Conservation (phyloP, 2,329 filamentous ascomycete species). For the Fusarium sp. region DNA sequence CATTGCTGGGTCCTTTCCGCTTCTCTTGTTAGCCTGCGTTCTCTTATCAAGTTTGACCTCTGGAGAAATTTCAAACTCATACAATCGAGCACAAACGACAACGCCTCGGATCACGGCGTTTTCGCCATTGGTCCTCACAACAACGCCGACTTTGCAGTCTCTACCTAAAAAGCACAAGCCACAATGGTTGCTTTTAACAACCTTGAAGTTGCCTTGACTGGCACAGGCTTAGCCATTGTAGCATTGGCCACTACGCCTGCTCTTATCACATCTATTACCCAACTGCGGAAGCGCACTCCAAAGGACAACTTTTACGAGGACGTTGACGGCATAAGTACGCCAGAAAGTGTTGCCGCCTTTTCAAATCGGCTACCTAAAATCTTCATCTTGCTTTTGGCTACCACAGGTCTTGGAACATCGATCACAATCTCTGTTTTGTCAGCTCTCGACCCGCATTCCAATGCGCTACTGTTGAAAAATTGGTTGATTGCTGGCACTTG, state of each 20-base stretch:
- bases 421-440: constrained; percentile 65
- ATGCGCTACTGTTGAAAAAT: constrained; percentile 59
- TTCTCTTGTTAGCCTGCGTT: background rate
- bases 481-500: constrained; percentile 70
- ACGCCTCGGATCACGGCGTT: constrained; percentile 11
- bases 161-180: background rate
- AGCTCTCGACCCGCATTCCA: constrained; percentile 49
- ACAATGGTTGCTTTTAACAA: constrained; percentile 29
- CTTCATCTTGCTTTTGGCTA: constrained; percentile 62
- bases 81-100: background rate
- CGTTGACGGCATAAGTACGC: constrained; percentile 72
- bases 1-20: constrained; percentile 7
- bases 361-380: constrained; percentile 67
- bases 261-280: constrained; percentile 47
- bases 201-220: constrained; percentile 44
- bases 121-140: constrained; percentile 5
- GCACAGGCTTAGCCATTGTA: constrained; percentile 48
- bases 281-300: constrained; percentile 48
- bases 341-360: constrained; percentile 69
- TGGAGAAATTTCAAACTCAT: background rate
- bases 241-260: constrained; percentile 52
- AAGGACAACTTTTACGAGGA: constrained; percentile 69
- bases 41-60: background rate
- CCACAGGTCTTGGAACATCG: constrained; percentile 63
- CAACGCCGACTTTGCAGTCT: background rate